Conservation (phyloP, 176 grass and related monocot genomes). For the Dactylis glomerata region DNA sequence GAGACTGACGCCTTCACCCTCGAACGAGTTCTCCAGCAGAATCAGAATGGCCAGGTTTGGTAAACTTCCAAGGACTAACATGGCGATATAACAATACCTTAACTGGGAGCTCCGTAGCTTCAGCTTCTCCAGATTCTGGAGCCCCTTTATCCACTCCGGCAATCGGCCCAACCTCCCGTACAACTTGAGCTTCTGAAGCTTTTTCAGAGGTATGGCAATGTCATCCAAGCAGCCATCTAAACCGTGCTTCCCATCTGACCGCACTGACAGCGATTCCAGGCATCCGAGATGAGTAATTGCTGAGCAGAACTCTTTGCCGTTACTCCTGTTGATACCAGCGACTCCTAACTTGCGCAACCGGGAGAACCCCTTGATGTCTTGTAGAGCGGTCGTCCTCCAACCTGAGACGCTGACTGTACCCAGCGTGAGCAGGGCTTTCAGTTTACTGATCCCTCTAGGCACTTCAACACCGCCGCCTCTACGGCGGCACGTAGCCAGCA, state of each 20-base stretch:
- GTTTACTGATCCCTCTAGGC: not conserved
- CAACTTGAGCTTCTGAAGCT: not conserved
- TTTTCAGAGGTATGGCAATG: not conserved
- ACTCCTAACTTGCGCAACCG: not conserved
- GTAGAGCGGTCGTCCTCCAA: not conserved
- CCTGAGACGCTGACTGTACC: not conserved
- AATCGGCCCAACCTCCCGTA: not conserved
- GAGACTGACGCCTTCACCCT: not conserved
- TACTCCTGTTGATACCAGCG: not conserved
- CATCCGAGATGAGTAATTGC: not conserved
- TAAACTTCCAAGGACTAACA: not conserved
- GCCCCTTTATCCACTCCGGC: not conserved
- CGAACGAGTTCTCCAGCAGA: not conserved
- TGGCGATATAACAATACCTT: fast-evolving
- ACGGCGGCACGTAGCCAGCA: not conserved
- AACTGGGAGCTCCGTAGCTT: not conserved
- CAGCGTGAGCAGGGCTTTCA: not conserved
- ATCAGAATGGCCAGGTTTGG: not conserved
- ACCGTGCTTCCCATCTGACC: not conserved
- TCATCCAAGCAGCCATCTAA: not conserved
- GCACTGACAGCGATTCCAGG: not conserved
- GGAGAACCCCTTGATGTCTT: not conserved
- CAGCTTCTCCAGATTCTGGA: not conserved
- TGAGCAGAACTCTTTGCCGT: not conserved
- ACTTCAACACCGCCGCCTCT: not conserved